A percentile compares a stretch with the other conserved stretches of the same genome.
Evolutionary conservation across 83 land plant species (phyloP).

Genomic region (Picea abies): DNA sequence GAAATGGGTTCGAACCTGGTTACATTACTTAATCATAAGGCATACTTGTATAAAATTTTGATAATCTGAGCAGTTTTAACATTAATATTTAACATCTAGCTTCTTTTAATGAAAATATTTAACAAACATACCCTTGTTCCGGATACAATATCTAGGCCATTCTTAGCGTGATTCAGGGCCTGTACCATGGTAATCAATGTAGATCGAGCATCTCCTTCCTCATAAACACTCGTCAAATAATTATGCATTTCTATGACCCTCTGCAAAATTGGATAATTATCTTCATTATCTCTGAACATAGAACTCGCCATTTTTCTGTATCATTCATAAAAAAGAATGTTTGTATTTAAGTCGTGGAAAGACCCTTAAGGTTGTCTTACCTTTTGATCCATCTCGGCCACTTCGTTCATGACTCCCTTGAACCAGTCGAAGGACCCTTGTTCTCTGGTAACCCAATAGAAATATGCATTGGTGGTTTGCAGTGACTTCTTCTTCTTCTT

Average conservation of each 20-base stretch:
- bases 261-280: conserved; percentile 25
- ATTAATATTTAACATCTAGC: not conserved
- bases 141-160: conserved; percentile 86
- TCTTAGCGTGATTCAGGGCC: conserved; percentile 90
- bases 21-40: not conserved
- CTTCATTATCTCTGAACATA: not conserved
- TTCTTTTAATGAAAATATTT: not conserved
- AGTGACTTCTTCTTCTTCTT: conserved; percentile 32
- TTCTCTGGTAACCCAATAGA: conserved; percentile 89
- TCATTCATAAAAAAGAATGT: not conserved
- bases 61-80: not conserved
- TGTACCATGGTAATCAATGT: conserved; percentile 89
- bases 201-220: conserved; percentile 92
- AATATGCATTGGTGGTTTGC: conserved; percentile 61
- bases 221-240: conserved; percentile 91
- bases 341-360: too few relatives aligned
- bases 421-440: conserved; percentile 91
- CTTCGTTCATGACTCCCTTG: conserved; percentile 79
- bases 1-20: conserved; percentile 76
- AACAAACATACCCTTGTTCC: conserved; percentile 72
- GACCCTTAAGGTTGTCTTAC: not conserved
- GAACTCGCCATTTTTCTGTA: not conserved
- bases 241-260: conserved; percentile 92
- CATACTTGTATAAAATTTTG: not conserved
- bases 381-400: conserved; percentile 58